Evolutionary conservation across 345 rosid genomes (phyloP), one percentile per base, ranked within the genome.

Genomic region (Salix purpurea): DNA sequence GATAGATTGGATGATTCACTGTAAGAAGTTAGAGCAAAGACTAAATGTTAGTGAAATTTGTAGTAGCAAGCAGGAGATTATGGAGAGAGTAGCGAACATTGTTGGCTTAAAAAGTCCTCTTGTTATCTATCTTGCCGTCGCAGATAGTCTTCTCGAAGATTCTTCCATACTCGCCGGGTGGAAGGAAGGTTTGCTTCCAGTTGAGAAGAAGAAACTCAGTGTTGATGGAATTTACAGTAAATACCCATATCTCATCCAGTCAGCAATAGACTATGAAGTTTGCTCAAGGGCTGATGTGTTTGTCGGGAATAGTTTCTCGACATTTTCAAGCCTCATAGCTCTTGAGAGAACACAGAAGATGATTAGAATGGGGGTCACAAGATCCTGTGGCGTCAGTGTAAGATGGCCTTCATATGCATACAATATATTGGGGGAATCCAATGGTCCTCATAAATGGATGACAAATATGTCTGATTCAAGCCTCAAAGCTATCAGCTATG

Each of bases 1-100:
- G 88, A 91, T 89, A 74, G 99, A 96, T 71, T 96, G 99, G 99
- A 90, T 92, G 97, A 93, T 96, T 69, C 99, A 96, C 70, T 96
- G 99, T 75, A 96, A 91, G 87, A 96, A 96, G 62, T 77, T 96
- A 66, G 97, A 96, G 80, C 91, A 88, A 36, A 84, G 94, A 69
- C 74, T 68, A 74, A 88, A 89, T 65, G 79, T 91, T 18, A 85
- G 76, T 75, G 87, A 89, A 77, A 96, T 96, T 65, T 96, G 99
- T 78, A 92, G 99, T 67, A 92, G 98, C 86, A 96, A 90, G 82
- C 83, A 82, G 74, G 93, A 96, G 87, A 92, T 96, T 67, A 77
- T 80, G 80, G 83, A 90, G 42, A 81, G 97, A 77, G 98, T 94
- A 2, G 91, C 97, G 54, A 91, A 91, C 83, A 91, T 94, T 70